phyloP scores from a whole-genome alignment of 495 filamentous ascomycete genomes.

The Penicillium daleae region DNA sequence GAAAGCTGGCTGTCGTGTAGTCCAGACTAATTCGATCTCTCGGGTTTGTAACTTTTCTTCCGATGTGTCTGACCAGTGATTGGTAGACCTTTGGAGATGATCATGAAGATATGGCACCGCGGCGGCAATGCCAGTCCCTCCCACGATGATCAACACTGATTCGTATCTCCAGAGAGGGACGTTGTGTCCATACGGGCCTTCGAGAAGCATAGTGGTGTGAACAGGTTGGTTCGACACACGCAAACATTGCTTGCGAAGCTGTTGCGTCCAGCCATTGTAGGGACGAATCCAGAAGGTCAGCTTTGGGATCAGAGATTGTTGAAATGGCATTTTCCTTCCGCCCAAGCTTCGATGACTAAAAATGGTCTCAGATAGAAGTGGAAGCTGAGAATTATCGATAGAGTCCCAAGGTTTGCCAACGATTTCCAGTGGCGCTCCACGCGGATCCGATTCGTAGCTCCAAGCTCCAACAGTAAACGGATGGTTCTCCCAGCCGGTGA shows the following conservation, averaged over 20 bases:
- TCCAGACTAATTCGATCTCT: constrained; percentile 47
- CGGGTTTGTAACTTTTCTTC: constrained; percentile 26
- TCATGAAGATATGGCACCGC: constrained; percentile 55
- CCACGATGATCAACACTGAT: constrained; percentile 59
- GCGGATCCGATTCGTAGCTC: constrained; percentile 30
- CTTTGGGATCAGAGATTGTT: constrained; percentile 13
- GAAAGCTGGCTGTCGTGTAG: constrained; percentile 41
- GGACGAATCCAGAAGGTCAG: constrained; percentile 52
- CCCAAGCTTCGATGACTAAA: constrained; percentile 2
- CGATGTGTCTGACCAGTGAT: constrained; percentile 4
- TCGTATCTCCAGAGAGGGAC: constrained; percentile 53
- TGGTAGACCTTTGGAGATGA: constrained; percentile 33
- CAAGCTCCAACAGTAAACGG: constrained; percentile 61
- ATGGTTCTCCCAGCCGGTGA: constrained; percentile 61
- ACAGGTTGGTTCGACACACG: constrained; percentile 19
- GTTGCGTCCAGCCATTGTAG: constrained; percentile 53
- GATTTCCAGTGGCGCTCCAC: neutral
- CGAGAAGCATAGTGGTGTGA: constrained; percentile 48
- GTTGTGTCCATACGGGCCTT: constrained; percentile 62
- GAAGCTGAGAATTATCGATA: constrained; percentile 34
- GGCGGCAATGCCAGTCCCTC: constrained; percentile 63
- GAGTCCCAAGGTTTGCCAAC: constrained; percentile 10
- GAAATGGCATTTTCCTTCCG: neutral
- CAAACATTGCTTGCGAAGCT: constrained; percentile 45
- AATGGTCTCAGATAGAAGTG: constrained; percentile 34